A percentile compares a stretch with the other conserved stretches of the same genome.
Evolutionary conservation across 2,329 filamentous ascomycete species (phyloP).

Genomic region (Botrytis pseudocinerea): DNA sequence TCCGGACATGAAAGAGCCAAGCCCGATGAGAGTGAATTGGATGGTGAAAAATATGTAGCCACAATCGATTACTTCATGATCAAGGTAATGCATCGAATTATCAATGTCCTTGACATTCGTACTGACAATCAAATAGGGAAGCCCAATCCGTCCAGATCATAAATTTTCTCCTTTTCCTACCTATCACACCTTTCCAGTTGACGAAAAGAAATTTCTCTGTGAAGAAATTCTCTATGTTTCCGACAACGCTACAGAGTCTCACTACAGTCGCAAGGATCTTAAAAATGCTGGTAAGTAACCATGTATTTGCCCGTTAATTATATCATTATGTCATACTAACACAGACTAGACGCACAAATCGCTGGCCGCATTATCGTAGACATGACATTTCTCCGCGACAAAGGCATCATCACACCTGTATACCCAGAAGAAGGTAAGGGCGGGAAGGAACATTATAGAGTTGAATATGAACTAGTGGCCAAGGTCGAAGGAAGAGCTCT

Average conservation of each 20-base stretch:
- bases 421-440: slow-evolving; percentile 2
- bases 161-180: slow-evolving; percentile 17
- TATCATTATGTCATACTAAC: not conserved
- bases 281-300: slow-evolving; percentile 25
- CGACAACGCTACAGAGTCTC: slow-evolving; percentile 25
- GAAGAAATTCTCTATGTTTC: slow-evolving; percentile 32
- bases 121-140: slow-evolving; percentile 22
- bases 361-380: slow-evolving; percentile 28
- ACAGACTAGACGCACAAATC: slow-evolving; percentile 26
- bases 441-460: slow-evolving; percentile 23
- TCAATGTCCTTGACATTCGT: not conserved
- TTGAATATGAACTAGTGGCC: slow-evolving; percentile 30
- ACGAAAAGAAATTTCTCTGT: slow-evolving; percentile 25
- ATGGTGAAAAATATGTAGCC: slow-evolving; percentile 26
- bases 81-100: slow-evolving; percentile 22
- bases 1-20: slow-evolving; percentile 20
- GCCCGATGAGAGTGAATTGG: slow-evolving; percentile 21
- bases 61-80: slow-evolving; percentile 31
- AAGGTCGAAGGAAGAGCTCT: slow-evolving; percentile 30
- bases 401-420: slow-evolving; percentile 22
- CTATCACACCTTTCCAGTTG: slow-evolving; percentile 25
- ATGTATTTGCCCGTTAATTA: not conserved
- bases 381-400: slow-evolving; percentile 30
- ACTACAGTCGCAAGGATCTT: slow-evolving; percentile 20
- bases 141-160: slow-evolving; percentile 22